These are phyloP conservation scores for Vinca major DNA, from an alignment of 305 asterid species.

Conservation along the genomic window DNA sequence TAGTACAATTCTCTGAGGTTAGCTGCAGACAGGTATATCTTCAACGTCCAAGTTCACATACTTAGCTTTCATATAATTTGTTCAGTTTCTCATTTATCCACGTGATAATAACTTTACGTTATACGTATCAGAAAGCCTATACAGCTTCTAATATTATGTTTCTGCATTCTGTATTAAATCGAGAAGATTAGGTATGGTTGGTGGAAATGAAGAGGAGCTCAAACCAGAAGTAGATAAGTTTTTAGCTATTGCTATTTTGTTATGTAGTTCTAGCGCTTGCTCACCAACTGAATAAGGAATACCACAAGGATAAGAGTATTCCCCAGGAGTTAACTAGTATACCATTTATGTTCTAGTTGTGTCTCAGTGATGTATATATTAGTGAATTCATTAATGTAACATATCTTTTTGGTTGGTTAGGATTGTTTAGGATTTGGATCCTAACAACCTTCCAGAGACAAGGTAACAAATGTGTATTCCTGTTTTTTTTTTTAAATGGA, in stretches of 20 bases:
- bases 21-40: conserved; percentile 11
- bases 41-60: neutral
- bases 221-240: neutral
- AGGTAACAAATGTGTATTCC: neutral
- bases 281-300: conserved; percentile 12
- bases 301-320: neutral
- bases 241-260: neutral
- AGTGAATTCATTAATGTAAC: neutral
- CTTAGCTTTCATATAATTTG: neutral
- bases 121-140: too few relatives aligned
- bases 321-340: neutral
- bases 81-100: neutral
- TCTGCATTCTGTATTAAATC: conserved; percentile 6
- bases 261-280: neutral
- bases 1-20: neutral
- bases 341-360: neutral
- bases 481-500: neutral
- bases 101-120: neutral
- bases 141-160: neutral
- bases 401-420: neutral
- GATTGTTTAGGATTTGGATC: neutral
- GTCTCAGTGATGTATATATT: conserved; percentile 4
- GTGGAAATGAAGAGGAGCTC: conserved; percentile 1
- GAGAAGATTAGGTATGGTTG: conserved; percentile 3
- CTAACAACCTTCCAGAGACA: neutral